Base-by-base conservation (phyloP, 768 basidiomycete species). In the Jaapia argillacea region DNA sequence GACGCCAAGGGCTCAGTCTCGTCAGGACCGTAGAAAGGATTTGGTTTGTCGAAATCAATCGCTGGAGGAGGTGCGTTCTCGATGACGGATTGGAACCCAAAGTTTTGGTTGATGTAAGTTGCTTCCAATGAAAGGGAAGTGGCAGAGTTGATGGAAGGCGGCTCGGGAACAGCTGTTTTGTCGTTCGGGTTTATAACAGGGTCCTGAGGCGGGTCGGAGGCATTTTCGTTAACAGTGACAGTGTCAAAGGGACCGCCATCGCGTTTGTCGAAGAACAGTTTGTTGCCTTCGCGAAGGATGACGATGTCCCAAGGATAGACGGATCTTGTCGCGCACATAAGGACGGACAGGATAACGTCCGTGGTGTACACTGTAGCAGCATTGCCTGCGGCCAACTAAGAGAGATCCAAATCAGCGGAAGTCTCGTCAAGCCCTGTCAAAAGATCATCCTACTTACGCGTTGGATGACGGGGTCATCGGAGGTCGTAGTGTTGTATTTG, bases 241-340 rank as follows among this genome's bases (percentile, higher is more conserved):
- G 85, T 93, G 63, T 99, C 91, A 55, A 97, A 96, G 2, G 93
- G 88, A 44, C 94, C 93, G 13, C 92, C 93, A 59, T 92, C 89
- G 46, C 96, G 86, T 67, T 98, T 98, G 72, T 99, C 96, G 50
- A 99, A 77, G 73, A 86, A 98, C 6, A 99, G 67, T 58, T 81
- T 87, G 68, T 91, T 81, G 33, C 91, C 93, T 58, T 96, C 91
- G 24, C 90, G 84, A 24, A 89, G 72, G 53, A 98, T 85, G 48
- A 99, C 86, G 42, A 99, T 92, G 58, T 99, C 96, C 96, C 96
- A 99, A 4, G 94, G 93, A 64, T 96, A 92, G 46, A 93, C 90
- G 10, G 91, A 92, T 52, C 96, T 75, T 6, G 92, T 81, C 5
- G 94, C 87, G 50, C 86, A 89, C 96, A 99, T 99, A 51, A 99